Evolutionary conservation across 768 basidiomycete genomes (phyloP).

Genomic region (Boletus reticuloceps): DNA sequence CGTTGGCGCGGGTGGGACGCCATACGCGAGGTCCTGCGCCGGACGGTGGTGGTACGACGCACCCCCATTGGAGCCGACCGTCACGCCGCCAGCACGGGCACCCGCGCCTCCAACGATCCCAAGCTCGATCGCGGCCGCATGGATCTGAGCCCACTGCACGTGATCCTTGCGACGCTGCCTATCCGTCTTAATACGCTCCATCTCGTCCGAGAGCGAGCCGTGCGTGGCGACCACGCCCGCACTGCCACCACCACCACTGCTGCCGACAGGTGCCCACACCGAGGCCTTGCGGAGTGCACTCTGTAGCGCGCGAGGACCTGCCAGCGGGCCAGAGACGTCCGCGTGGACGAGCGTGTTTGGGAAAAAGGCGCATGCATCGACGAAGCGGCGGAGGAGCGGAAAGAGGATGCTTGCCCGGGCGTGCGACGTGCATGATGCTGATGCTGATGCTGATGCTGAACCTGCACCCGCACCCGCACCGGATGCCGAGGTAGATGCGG

Average conservation of each 20-base stretch:
- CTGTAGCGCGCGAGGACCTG: slow-evolving; percentile 56
- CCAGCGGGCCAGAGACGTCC: slow-evolving; percentile 51
- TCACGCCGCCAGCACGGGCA: not conserved
- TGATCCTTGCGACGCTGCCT: slow-evolving; percentile 61
- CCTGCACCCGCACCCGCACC: slow-evolving; percentile 30
- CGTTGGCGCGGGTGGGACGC: slow-evolving; percentile 13
- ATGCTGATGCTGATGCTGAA: slow-evolving; percentile 3
- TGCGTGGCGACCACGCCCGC: not conserved
- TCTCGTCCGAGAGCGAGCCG: slow-evolving; percentile 51
- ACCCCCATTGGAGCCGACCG: slow-evolving; percentile 8
- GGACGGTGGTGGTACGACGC: slow-evolving; percentile 32
- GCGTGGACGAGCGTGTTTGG: slow-evolving; percentile 49
- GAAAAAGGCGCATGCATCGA: slow-evolving; percentile 53
- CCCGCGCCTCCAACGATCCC: slow-evolving; percentile 38
- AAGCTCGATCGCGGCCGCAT: slow-evolving; percentile 61
- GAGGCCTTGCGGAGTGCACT: slow-evolving; percentile 57
- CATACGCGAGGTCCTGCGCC: slow-evolving; percentile 40
- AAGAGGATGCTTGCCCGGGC: slow-evolving; percentile 11
- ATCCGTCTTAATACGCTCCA: slow-evolving; percentile 60
- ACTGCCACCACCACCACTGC: no score
- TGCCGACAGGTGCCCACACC: slow-evolving; percentile 44
- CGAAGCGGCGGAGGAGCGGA: slow-evolving; percentile 43
- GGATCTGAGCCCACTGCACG: slow-evolving; percentile 65
- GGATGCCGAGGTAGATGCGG: slow-evolving; percentile 34
- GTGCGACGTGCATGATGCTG: not conserved